Evolutionary conservation across 2,329 filamentous ascomycete genomes (phyloP).

Genomic region (Aspergillus pseudoviridinutans): DNA sequence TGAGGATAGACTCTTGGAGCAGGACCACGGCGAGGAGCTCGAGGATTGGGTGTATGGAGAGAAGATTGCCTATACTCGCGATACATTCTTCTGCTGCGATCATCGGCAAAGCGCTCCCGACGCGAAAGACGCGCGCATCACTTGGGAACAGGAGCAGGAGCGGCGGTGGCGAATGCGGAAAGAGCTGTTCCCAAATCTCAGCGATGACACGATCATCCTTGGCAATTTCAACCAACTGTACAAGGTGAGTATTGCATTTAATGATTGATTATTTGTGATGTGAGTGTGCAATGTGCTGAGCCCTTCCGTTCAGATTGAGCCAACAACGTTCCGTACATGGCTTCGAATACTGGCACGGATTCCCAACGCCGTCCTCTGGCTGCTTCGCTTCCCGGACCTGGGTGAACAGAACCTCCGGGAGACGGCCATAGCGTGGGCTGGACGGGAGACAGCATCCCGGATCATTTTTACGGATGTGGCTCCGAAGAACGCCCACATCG

Average conservation of each 20-base stretch:
- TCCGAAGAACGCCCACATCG: slow-evolving; percentile 90
- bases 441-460: slow-evolving; percentile 75
- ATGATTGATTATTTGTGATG: background rate
- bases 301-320: slow-evolving; percentile 68
- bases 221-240: slow-evolving; percentile 99
- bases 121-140: slow-evolving; percentile 59
- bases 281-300: background rate
- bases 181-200: slow-evolving; percentile 77
- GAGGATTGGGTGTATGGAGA: slow-evolving; percentile 94
- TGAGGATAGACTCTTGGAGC: slow-evolving; percentile 60
- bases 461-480: slow-evolving; percentile 96
- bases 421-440: slow-evolving; percentile 80
- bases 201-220: slow-evolving; percentile 82
- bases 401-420: slow-evolving; percentile 80
- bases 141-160: slow-evolving; percentile 79
- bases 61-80: slow-evolving; percentile 89
- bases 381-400: slow-evolving; percentile 91
- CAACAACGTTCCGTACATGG: slow-evolving; percentile 93
- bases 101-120: slow-evolving; percentile 86
- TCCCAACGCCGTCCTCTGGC: slow-evolving; percentile 87
- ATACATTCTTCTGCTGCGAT: slow-evolving; percentile 98
- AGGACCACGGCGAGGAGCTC: slow-evolving; percentile 63
- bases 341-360: slow-evolving; percentile 80
- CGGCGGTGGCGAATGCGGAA: slow-evolving; percentile 90
- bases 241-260: slow-evolving; percentile 61